phyloP scores from a whole-genome alignment of 345 rosid genomes.

The Linum usitatissimum region DNA sequence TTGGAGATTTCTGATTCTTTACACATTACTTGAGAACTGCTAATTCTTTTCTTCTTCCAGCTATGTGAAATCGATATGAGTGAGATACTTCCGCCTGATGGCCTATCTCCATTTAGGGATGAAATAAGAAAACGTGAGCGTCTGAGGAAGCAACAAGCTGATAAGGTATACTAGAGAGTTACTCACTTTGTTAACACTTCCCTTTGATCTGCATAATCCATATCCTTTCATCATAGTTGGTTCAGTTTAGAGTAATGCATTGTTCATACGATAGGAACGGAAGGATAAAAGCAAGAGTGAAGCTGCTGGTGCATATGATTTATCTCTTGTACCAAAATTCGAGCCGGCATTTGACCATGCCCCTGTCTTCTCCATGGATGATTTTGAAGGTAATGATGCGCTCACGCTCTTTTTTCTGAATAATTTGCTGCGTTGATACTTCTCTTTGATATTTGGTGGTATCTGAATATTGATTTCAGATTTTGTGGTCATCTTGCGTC shows the following conservation, averaged over 20 bases:
- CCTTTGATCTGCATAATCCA: neutral
- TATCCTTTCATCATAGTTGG: neutral
- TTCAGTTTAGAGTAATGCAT: conserved; percentile 12
- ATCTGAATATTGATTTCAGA: conserved; percentile 2
- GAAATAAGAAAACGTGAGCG: conserved; percentile 81
- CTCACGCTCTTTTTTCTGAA: neutral
- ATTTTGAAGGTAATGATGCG: conserved; percentile 58
- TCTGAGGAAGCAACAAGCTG: conserved; percentile 66
- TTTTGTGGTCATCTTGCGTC: neutral
- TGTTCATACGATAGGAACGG: conserved; percentile 41
- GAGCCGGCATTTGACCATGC: conserved; percentile 28
- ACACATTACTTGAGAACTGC: neutral
- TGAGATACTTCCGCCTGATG: conserved; percentile 48
- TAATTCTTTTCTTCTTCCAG: conserved; percentile 29
- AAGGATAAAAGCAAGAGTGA: conserved; percentile 79
- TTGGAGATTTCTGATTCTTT: neutral
- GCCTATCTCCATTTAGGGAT: conserved; percentile 67
- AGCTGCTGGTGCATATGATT: conserved; percentile 41
- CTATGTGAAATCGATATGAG: conserved; percentile 86
- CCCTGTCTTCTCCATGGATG: conserved; percentile 70
- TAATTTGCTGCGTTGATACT: neutral
- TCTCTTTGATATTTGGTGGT: neutral
- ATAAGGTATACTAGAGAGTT: conserved; percentile 36
- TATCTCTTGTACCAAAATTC: conserved; percentile 32
- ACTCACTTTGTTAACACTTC: neutral